phyloP scores from a whole-genome alignment of 805 yeast species.

The Myxozyma vanderwaltii region DNA sequence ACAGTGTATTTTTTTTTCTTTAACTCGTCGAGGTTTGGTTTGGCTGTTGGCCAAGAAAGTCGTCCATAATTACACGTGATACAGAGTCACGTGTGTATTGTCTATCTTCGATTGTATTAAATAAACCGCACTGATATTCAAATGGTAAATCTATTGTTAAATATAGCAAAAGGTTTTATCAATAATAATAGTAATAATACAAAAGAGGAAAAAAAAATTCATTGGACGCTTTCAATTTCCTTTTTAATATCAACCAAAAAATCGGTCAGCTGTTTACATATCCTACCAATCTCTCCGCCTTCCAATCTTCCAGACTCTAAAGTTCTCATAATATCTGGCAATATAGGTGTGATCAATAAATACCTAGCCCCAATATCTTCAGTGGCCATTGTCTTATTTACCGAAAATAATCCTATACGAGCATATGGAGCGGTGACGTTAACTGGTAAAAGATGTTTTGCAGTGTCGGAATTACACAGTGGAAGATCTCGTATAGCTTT shows the following conservation, averaged over 20 bases:
- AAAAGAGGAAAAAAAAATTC: not conserved
- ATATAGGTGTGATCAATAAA: constrained; percentile 55
- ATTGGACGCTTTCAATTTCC: constrained; percentile 1
- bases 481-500: constrained; percentile 32
- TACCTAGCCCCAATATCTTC: constrained; percentile 64
- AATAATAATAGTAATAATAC: not conserved
- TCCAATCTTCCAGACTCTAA: constrained; percentile 58
- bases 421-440: constrained; percentile 63
- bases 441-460: constrained; percentile 54
- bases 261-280: constrained; percentile 24
- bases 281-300: constrained; percentile 70
- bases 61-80: too few relatives aligned
- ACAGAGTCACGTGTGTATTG: too few relatives aligned
- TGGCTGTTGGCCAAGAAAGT: too few relatives aligned
- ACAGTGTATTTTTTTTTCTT: too few relatives aligned
- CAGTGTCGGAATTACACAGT: constrained; percentile 52
- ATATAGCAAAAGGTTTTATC: not conserved
- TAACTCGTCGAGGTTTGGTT: too few relatives aligned
- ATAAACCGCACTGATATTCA: too few relatives aligned
- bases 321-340: constrained; percentile 53
- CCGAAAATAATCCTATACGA: constrained; percentile 59
- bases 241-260: constrained; percentile 11
- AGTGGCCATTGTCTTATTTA: constrained; percentile 49
- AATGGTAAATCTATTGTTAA: too few relatives aligned
- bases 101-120: too few relatives aligned